Conservation (phyloP, 345 rosid species). For the Lepidium africanum region DNA sequence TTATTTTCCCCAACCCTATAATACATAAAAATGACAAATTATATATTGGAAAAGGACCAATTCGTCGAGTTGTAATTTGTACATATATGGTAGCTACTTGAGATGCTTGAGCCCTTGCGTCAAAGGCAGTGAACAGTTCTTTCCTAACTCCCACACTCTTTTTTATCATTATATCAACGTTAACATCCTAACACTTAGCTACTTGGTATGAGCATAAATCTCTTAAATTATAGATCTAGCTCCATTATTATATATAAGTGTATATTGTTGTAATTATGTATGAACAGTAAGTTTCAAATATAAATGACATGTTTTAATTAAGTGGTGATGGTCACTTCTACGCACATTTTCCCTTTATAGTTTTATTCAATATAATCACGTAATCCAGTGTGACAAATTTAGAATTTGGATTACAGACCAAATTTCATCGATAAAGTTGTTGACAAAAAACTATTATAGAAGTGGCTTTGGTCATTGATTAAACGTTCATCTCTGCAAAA, state of each 20-base stretch:
- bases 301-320: background rate
- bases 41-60: conserved; percentile 1
- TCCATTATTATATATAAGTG: background rate
- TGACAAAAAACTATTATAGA: no score
- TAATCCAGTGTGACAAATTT: no score
- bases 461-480: no score
- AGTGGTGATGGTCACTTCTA: no score
- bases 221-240: background rate
- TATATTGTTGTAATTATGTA: background rate
- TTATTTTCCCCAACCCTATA: background rate
- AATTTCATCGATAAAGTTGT: no score
- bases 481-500: no score
- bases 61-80: conserved; percentile 10
- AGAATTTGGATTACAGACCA: no score
- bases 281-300: background rate
- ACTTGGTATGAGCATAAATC: background rate
- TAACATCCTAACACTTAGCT: background rate
- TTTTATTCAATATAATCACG: no score
- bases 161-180: background rate
- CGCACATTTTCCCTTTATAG: no score
- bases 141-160: background rate
- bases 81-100: background rate
- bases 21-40: background rate
- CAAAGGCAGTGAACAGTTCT: background rate
- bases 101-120: background rate